These are phyloP conservation scores for Tylopilus felleus DNA, from an alignment of 768 basidiomycete species.

Conservation along the genomic window DNA sequence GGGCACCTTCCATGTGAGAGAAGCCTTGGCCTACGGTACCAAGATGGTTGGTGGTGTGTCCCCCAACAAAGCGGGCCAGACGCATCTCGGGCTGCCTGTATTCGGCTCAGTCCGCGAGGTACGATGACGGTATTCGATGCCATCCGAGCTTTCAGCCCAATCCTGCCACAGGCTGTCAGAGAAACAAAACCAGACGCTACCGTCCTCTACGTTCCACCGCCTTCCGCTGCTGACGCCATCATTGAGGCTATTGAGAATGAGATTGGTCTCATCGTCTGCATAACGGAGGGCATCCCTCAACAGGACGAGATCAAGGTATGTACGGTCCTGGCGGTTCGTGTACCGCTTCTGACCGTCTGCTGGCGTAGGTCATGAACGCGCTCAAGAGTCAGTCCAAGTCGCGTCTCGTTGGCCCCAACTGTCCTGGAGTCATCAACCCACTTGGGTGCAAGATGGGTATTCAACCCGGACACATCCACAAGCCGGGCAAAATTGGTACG, in stretches of 20 bases:
- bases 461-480: conserved; percentile 96
- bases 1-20: conserved; percentile 96
- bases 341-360: background rate
- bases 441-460: conserved; percentile 99
- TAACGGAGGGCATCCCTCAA: conserved; percentile 99
- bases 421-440: conserved; percentile 97
- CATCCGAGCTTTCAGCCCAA: conserved; percentile 1
- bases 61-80: conserved; percentile 93
- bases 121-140: conserved; percentile 18
- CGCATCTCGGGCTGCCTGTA: conserved; percentile 91
- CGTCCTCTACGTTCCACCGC: conserved; percentile 97
- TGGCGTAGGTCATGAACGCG: conserved; percentile 79
- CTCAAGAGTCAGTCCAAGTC: conserved; percentile 92
- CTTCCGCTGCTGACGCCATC: conserved; percentile 92
- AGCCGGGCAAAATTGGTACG: conserved; percentile 90
- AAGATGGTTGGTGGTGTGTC: conserved; percentile 98
- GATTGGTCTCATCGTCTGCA: conserved; percentile 95
- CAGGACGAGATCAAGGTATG: conserved; percentile 88
- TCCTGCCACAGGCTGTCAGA: conserved; percentile 65
- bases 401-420: conserved; percentile 97
- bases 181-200: conserved; percentile 89
- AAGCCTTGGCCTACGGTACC: conserved; percentile 93
- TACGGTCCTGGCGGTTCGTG: conserved; percentile 4
- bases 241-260: conserved; percentile 99
- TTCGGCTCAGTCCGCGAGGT: conserved; percentile 93